Evolutionary conservation across 108 stramenopile genomes (phyloP).

Genomic region (Stephanodiscus triporus): DNA sequence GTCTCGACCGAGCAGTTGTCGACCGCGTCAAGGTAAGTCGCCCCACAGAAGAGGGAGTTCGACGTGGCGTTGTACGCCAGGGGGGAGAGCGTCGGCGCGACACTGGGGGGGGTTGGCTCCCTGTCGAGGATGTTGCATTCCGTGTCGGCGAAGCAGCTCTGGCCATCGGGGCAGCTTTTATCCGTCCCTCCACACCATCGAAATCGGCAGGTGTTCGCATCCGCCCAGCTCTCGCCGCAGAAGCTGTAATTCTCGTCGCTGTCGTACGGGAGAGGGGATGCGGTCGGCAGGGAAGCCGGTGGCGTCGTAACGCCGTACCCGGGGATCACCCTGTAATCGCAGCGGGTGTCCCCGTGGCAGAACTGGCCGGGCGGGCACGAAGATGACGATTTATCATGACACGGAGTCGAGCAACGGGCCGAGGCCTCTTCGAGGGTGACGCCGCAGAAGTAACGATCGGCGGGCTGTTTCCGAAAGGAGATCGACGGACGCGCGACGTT

Average conservation of each 20-base stretch:
- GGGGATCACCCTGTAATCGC: background rate
- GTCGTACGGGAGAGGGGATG: background rate
- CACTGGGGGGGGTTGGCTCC: background rate
- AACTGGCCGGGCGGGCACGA: background rate
- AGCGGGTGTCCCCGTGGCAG: background rate
- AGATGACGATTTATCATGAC: background rate
- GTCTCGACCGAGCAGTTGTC: background rate
- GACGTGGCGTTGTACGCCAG: background rate
- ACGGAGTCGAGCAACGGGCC: background rate
- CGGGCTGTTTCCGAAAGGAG: too few relatives aligned
- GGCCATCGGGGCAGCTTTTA: background rate
- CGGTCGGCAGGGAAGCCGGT: background rate
- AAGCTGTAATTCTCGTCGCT: background rate
- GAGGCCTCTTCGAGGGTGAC: background rate
- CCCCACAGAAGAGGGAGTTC: background rate
- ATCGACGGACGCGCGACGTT: too few relatives aligned
- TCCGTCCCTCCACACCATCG: background rate
- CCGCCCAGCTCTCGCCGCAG: background rate
- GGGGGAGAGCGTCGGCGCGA: background rate
- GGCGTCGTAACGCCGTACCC: background rate
- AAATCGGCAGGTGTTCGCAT: background rate
- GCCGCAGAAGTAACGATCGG: background rate
- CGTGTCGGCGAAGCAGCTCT: slow-evolving; percentile 6
- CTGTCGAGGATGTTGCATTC: background rate
- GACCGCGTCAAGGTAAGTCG: background rate